Base-by-base conservation (phyloP, 352 stramenopile genomes). In the Pythium pyrilobum region DNA sequence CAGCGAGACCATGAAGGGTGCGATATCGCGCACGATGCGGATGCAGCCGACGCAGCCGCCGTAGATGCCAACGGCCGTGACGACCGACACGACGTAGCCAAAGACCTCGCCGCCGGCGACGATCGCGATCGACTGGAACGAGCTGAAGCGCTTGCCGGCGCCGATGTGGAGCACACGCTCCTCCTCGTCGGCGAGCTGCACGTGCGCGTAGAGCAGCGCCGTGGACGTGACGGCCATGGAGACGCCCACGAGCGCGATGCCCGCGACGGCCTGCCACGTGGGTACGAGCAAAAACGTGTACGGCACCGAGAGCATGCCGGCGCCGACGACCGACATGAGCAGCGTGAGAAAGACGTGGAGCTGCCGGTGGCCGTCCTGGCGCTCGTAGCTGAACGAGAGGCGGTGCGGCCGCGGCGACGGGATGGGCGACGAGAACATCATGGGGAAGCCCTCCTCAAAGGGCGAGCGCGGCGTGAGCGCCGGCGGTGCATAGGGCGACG, bases 291-390 rank as follows among this genome's bases (percentile, higher is more conserved):
- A 41, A 48, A 91, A 91, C 31, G 77, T 85, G 64, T 85, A 91
- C 15, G 81, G 77, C 42, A 91, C 62, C 0, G 72, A 77, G 13
- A 91, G 64, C 74, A 89, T 78, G 18, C 81, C 81, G 15, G 74
- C 77, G 34, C 81, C 81, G 23, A 89, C 75, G 20, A 83, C 82
- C 37, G 77, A 88, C 72, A 89, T 85, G 59, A 87, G 78, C 56
- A 91, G 70, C 48, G 74, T 87, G 21, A 87, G 63, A 58, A 89
- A 85, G n/a, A 89, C 78, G 62, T 81, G 72, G 52, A 85, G 59
- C 18, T 81, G 62, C 23, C 71, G 71, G 32, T 71, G 63, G 27
- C 45, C 45, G n/a, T 64, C 40, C 48, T 77, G 49, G 24, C 64
- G 59, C 18, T 38, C 47, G 54, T 73, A 74, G 44, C 62, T 59